Evolutionary conservation across 305 asterid species (phyloP).

Genomic region (Andrographis paniculata): DNA sequence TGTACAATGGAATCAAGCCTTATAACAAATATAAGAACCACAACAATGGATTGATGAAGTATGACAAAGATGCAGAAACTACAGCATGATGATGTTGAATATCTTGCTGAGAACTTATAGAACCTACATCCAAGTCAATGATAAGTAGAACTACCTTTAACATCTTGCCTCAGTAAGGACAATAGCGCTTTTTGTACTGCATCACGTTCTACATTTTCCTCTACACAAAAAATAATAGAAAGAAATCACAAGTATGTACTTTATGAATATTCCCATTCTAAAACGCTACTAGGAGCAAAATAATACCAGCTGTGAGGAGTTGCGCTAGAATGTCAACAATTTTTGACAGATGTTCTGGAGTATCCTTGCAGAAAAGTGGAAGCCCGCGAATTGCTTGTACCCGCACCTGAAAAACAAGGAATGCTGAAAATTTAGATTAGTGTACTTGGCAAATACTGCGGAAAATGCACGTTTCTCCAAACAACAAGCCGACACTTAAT

Average conservation of each 20-base stretch:
- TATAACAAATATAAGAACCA: no score
- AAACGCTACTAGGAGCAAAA: constrained; percentile 12
- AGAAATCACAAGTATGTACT: constrained; percentile 8
- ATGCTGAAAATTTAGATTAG: constrained; percentile 1
- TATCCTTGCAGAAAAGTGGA: constrained; percentile 96
- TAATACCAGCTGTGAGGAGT: constrained; percentile 78
- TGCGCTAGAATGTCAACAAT: constrained; percentile 88
- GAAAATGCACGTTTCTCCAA: background rate
- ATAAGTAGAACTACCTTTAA: constrained; percentile 47
- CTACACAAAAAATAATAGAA: constrained; percentile 28
- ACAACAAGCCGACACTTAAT: constrained; percentile 8
- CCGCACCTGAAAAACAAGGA: constrained; percentile 43
- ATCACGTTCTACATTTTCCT: constrained; percentile 97
- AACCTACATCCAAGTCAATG: constrained; percentile 1
- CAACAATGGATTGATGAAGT: no score
- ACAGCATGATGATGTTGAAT: no score
- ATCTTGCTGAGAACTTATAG: no score
- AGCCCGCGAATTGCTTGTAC: constrained; percentile 98
- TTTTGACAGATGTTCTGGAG: constrained; percentile 90
- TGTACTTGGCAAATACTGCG: background rate
- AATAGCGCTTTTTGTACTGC: constrained; percentile 88
- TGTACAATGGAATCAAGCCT: no score
- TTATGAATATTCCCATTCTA: constrained; percentile 14
- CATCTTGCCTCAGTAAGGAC: constrained; percentile 90
- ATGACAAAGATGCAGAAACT: no score